Evolutionary conservation across 2,329 filamentous ascomycete genomes (phyloP).

Genomic region (Dactylellina leptospora): DNA sequence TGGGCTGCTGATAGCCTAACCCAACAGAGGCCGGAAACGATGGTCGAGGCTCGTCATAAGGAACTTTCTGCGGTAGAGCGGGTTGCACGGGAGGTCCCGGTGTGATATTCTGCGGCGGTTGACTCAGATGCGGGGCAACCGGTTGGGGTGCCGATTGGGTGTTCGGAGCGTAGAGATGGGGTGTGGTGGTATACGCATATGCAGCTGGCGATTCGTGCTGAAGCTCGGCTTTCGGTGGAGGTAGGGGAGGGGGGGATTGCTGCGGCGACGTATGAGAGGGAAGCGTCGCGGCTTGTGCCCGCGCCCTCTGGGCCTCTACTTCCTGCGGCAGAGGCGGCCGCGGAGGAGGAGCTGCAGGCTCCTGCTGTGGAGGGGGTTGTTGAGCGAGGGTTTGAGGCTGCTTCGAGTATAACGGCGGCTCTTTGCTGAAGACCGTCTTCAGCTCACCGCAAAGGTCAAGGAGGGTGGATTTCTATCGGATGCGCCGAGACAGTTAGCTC

Average conservation of each 20-base stretch:
- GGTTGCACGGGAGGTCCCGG: conserved; percentile 33
- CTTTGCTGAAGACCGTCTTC: conserved; percentile 88
- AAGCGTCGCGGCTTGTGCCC: conserved; percentile 57
- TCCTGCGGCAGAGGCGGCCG: conserved; percentile 77
- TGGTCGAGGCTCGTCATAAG: conserved; percentile 7
- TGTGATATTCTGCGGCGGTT: conserved; percentile 52
- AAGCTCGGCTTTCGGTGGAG: conserved; percentile 44
- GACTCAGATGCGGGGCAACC: conserved; percentile 55
- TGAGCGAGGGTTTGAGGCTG: conserved; percentile 64
- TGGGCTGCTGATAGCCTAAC: conserved; percentile 40
- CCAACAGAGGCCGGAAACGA: conserved; percentile 47
- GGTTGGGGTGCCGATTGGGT: conserved; percentile 55
- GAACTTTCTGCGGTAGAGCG: conserved; percentile 37
- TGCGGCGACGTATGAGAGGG: conserved; percentile 57
- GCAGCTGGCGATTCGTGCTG: conserved; percentile 19
- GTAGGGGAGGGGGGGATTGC: conserved; percentile 54
- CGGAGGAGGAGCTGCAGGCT: conserved; percentile 66
- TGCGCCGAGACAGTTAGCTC: background rate
- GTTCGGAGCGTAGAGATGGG: conserved; percentile 57
- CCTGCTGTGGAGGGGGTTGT: conserved; percentile 51
- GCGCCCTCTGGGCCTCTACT: conserved; percentile 61
- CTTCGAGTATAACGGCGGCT: conserved; percentile 86
- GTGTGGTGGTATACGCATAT: conserved; percentile 45
- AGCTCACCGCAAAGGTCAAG: conserved; percentile 83
- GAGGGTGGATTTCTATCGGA: conserved; percentile 76